Evolutionary conservation across 768 basidiomycete genomes (phyloP).

Genomic region (Pholiota conissans): DNA sequence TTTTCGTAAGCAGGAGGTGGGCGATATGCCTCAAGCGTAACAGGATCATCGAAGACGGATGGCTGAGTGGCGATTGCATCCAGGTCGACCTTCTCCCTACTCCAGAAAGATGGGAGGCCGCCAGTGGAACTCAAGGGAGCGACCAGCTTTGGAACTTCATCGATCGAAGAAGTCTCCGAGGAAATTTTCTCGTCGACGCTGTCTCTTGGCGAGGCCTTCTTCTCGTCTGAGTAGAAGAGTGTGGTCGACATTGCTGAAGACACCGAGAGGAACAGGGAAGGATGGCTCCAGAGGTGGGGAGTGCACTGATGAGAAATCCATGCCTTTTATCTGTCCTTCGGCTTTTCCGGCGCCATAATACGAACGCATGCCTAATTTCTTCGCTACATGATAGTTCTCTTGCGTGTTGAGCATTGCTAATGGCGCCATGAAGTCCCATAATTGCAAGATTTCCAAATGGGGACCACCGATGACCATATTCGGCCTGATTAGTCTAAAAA

Average conservation of each 20-base stretch:
- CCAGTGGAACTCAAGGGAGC: neutral
- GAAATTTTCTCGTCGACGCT: neutral
- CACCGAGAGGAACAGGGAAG: neutral
- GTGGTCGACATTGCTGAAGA: constrained; percentile 3
- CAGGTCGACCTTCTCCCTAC: constrained; percentile 28
- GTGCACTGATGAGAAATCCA: neutral
- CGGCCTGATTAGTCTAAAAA: neutral
- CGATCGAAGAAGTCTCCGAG: neutral
- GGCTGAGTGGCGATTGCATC: constrained; percentile 58
- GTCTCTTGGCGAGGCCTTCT: neutral
- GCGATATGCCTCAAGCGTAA: constrained; percentile 44
- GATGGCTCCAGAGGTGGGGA: neutral
- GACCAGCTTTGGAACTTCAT: neutral
- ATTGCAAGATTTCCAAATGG: neutral
- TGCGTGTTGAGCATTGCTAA: constrained; percentile 2
- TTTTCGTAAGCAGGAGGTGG: constrained; percentile 59
- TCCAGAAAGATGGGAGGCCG: neutral
- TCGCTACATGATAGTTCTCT: neutral
- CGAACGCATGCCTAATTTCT: neutral
- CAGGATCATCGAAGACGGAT: constrained; percentile 61
- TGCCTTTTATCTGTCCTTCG: neutral
- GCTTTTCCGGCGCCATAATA: neutral
- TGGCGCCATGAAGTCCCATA: constrained; percentile 3
- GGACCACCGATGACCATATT: neutral
- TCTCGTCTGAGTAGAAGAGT: neutral